These are phyloP conservation scores for Fusarium fujikuroi DNA, from an alignment of 2,329 filamentous ascomycete species.

Conservation along the genomic window DNA sequence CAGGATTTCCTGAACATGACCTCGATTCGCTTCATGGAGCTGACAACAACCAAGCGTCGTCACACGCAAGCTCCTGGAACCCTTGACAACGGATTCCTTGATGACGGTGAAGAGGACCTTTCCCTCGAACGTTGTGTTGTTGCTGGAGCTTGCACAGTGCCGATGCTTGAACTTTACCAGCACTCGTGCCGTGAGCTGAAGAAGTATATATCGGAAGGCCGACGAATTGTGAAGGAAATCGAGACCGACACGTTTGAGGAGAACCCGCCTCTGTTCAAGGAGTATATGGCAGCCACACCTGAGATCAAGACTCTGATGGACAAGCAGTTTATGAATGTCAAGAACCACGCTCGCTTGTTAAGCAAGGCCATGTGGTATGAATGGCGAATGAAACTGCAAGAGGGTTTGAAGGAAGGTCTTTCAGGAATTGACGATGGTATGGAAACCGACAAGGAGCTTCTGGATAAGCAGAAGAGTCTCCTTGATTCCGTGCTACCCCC, in stretches of 20 bases:
- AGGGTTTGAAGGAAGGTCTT: conserved; percentile 83
- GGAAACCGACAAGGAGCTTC: conserved; percentile 73
- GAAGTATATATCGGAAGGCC: conserved; percentile 94
- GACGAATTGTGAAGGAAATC: conserved; percentile 88
- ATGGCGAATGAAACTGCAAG: conserved; percentile 90
- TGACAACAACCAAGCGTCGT: conserved; percentile 93
- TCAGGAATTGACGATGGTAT: conserved; percentile 80
- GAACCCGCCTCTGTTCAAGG: conserved; percentile 89
- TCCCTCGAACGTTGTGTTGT: conserved; percentile 83
- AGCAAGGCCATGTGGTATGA: conserved; percentile 99
- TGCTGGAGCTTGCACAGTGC: conserved; percentile 89
- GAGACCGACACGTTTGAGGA: conserved; percentile 89
- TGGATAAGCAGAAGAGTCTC: conserved; percentile 75
- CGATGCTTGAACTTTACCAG: conserved; percentile 93
- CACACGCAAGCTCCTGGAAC: conserved; percentile 77
- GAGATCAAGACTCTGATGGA: conserved; percentile 91
- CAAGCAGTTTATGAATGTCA: conserved; percentile 97
- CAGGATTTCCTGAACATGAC: conserved; percentile 96
- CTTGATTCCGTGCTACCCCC: conserved; percentile 75
- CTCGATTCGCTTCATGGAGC: conserved; percentile 97
- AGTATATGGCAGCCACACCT: conserved; percentile 86
- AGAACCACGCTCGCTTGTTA: conserved; percentile 86
- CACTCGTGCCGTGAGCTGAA: conserved; percentile 96
- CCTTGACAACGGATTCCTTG: conserved; percentile 55
- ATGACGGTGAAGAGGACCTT: conserved; percentile 60